Base-by-base conservation (phyloP, 2,329 filamentous ascomycete genomes). In the Fusarium acutatum region DNA sequence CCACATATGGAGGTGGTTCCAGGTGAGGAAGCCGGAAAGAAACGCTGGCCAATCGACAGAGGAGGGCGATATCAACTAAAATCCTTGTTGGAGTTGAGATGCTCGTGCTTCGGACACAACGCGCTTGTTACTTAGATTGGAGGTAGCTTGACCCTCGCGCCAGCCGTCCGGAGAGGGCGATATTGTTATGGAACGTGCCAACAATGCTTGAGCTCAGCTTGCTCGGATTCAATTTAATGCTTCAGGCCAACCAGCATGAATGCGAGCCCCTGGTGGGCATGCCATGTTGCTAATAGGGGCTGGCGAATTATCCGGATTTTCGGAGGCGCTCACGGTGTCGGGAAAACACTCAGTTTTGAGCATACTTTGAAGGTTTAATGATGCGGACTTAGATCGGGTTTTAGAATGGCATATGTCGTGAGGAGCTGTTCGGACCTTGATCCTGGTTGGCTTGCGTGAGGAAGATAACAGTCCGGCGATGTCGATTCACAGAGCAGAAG, bases 141-240 rank as follows among this genome's bases (percentile, higher is more conserved):
- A 58, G 54, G 60, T 49, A 74, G 50, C 61, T 64, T 67, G 72
- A 60, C 67, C 68, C 67, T 71, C 68, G 73, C 71, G 65, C 74
- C 68, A 65, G 59, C 54, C 30, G 20, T 50, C 54, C 75, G 74
- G 75, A 66, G 75, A 77, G 60, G 61, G 74, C 70, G 70, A 75
- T 73, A 60, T 68, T 77, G 72, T 65, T 53, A 77, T 70, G 75
- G 75, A 49, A 74, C 74, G 67, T 76, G 72, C 70, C 58, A 69
- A 63, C 59, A 64, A 64, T 66, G 60, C 61, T 64, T 50, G 57
- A 68, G 37, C 37, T 60, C 56, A 64, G 50, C 38, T 53, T 46
- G 35, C n/a, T 47, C 47, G 41, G 54, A 41, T 66, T 60, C 54
- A 60, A 66, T 37, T 44, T 54, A 50, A 53, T 63, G 46, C 26